Evolutionary conservation across 2,329 filamentous ascomycete genomes (phyloP), one percentile per base, ranked within the genome.

Genomic region (Fonsecaea monophora): DNA sequence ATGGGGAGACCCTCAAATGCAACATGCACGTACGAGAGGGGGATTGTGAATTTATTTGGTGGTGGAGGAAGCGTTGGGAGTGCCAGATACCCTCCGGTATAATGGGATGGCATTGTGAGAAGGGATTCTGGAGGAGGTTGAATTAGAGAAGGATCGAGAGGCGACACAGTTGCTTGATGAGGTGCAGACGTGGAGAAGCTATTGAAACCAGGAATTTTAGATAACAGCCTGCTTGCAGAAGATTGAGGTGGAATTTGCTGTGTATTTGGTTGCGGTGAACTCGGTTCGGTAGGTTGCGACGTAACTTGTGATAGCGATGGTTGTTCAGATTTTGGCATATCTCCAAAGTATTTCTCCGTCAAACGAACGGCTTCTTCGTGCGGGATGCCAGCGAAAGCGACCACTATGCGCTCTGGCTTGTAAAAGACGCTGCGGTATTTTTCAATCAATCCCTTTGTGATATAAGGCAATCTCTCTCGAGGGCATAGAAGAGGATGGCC

Each of bases 1-100:
- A 99, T 95, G 60, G 94, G 92, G 1, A 97, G 87, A 32, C 93
- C 94, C 82, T 99, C 95, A 74, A 99, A 98, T 65, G 93, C 94
- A 72, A 99, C 86, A 82, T 98, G 93, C 74, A 99, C 94, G 79
- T 99, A 92, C 21, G 92, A 96, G 73, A 97, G 89, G 62, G 89
- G 87, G 35, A 92, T 92, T 65, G 91, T 84, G 75, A 89, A 89
- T 32, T 92, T 91, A 79, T 92, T 94, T 1, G 86, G 81, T 0
- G 92, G 91, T 0, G 90, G 90, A 2, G 92, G 91, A 56, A 95
- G 90, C 0, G 89, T 85, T 1, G 93, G 93, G 10, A 97, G 88
- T 1, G 91, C 90, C 67, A 97, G 87, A 82, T 96, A 97, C 62
- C 95, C 95, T 74, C 95, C 95, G 0, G 94, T 98, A 80, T 99